Conservation (phyloP, 768 basidiomycete species). For the Gloeophyllum trabeum region DNA sequence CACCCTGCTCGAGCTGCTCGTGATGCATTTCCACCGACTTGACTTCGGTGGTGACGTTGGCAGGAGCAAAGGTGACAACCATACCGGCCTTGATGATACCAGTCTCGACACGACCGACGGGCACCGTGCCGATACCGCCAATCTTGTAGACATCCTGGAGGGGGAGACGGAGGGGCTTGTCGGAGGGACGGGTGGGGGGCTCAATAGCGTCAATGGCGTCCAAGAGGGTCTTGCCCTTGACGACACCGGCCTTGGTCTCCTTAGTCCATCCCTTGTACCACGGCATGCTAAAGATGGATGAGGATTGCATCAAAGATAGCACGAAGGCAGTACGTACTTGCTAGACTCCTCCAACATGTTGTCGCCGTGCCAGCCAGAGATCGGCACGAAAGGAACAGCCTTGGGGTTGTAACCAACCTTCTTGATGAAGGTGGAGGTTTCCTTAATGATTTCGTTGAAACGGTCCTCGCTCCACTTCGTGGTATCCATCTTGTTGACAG, state of each 20-base stretch:
- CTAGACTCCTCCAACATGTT: constrained; percentile 99
- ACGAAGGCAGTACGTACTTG: constrained; percentile 48
- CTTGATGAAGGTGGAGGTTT: constrained; percentile 96
- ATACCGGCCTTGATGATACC: constrained; percentile 99
- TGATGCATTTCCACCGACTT: constrained; percentile 99
- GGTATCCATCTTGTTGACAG: constrained; percentile 99
- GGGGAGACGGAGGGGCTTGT: constrained; percentile 99
- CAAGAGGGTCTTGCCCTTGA: constrained; percentile 98
- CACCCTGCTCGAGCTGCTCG: constrained; percentile 91
- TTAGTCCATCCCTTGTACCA: constrained; percentile 99
- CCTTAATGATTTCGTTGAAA: constrained; percentile 99
- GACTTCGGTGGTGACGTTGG: constrained; percentile 99
- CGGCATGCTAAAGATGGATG: constrained; percentile 58
- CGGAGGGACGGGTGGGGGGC: constrained; percentile 90
- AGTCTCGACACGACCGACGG: constrained; percentile 99
- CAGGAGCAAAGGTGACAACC: constrained; percentile 94
- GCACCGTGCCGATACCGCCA: constrained; percentile 99
- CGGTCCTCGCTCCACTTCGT: constrained; percentile 99
- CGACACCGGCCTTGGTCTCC: constrained; percentile 86
- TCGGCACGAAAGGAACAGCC: constrained; percentile 95
- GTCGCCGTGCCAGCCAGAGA: constrained; percentile 99
- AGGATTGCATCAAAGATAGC: neutral
- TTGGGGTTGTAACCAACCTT: constrained; percentile 99
- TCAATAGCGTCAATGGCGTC: constrained; percentile 99
- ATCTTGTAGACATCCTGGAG: constrained; percentile 99